These are phyloP conservation scores for Trichoderma aggressivum DNA, from an alignment of 2,329 filamentous ascomycete species.

Conservation along the genomic window DNA sequence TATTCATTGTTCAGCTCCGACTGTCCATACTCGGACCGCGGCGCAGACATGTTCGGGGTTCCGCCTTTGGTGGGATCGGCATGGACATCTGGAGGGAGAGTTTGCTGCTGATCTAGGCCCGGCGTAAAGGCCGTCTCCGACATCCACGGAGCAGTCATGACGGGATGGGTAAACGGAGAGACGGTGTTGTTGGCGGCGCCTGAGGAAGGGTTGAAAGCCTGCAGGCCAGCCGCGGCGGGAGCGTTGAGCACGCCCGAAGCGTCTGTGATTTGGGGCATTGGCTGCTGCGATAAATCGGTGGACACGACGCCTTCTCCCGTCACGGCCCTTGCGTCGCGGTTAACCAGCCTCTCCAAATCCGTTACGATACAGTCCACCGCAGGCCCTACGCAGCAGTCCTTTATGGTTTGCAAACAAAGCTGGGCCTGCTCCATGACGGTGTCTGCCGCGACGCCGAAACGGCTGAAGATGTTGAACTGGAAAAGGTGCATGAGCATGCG, in stretches of 20 bases:
- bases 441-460: slow-evolving; percentile 44
- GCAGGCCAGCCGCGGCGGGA: neutral
- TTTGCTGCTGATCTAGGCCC: slow-evolving; percentile 6
- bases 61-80: neutral
- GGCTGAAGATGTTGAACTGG: slow-evolving; percentile 40
- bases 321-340: slow-evolving; percentile 38
- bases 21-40: slow-evolving; percentile 17
- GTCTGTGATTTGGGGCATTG: slow-evolving; percentile 28
- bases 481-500: slow-evolving; percentile 51
- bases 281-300: slow-evolving; percentile 20
- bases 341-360: slow-evolving; percentile 52
- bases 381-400: slow-evolving; percentile 49
- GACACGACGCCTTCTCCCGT: neutral
- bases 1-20: slow-evolving; percentile 48
- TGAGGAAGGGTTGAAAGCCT: neutral
- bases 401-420: slow-evolving; percentile 50
- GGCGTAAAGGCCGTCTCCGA: slow-evolving; percentile 28
- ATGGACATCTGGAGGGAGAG: neutral
- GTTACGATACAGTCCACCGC: slow-evolving; percentile 46
- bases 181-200: slow-evolving; percentile 21
- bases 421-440: slow-evolving; percentile 47
- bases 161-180: slow-evolving; percentile 32
- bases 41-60: slow-evolving; percentile 20
- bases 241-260: slow-evolving; percentile 27
- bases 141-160: slow-evolving; percentile 30